Evolutionary conservation across 805 yeast genomes (phyloP).

Genomic region (Ascoidea tarda): DNA sequence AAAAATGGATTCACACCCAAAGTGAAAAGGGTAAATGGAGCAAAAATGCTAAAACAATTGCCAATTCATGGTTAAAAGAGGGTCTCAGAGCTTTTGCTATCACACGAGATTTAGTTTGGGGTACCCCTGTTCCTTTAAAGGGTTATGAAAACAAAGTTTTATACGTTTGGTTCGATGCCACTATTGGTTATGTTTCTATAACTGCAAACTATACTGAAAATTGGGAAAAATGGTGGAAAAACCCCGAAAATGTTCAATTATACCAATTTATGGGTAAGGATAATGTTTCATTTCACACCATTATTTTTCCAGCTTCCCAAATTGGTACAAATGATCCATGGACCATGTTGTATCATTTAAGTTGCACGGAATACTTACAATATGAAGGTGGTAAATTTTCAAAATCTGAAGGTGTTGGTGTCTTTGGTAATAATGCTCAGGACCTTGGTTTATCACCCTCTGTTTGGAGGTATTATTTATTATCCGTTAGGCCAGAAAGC

Average conservation of each 20-base stretch:
- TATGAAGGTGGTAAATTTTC: slow-evolving; percentile 98
- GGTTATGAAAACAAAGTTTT: slow-evolving; percentile 80
- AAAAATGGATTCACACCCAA: slow-evolving; percentile 57
- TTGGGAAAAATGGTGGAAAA: slow-evolving; percentile 92
- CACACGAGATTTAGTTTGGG: slow-evolving; percentile 96
- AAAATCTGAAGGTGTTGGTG: slow-evolving; percentile 96
- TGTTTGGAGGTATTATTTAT: slow-evolving; percentile 95
- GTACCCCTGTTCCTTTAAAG: slow-evolving; percentile 92
- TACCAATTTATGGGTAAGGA: slow-evolving; percentile 99
- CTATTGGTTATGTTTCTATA: slow-evolving; percentile 92
- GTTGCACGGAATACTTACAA: slow-evolving; percentile 92
- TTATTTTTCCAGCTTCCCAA: slow-evolving; percentile 89
- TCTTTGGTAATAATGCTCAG: slow-evolving; percentile 93
- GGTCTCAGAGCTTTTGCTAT: slow-evolving; percentile 91
- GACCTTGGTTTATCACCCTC: slow-evolving; percentile 84
- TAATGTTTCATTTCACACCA: slow-evolving; percentile 97
- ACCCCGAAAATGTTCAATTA: slow-evolving; percentile 65
- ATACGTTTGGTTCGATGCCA: slow-evolving; percentile 98
- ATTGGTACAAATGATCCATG: slow-evolving; percentile 80
- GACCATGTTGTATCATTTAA: slow-evolving; percentile 84
- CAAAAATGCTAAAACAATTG: slow-evolving; percentile 76
- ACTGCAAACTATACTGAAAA: slow-evolving; percentile 78
- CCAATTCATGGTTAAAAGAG: slow-evolving; percentile 86
- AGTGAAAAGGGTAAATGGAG: slow-evolving; percentile 79
- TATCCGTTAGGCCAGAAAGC: slow-evolving; percentile 87